These are phyloP conservation scores for Nyssa sinensis DNA, from an alignment of 148 eudicot species.

Conservation along the genomic window DNA sequence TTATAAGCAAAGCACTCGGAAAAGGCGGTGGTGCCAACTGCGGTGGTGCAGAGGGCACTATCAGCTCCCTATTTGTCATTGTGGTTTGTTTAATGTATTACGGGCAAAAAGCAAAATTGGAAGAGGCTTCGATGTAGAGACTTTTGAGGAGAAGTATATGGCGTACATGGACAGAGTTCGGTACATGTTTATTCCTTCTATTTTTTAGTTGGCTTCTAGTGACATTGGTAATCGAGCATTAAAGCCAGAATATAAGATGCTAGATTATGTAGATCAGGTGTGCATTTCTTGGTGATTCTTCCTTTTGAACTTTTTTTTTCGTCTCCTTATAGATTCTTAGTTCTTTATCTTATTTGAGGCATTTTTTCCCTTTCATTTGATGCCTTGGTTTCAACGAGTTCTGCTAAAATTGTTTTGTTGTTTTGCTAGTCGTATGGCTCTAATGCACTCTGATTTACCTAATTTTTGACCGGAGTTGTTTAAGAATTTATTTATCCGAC, in stretches of 20 bases:
- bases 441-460: no score
- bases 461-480: no score
- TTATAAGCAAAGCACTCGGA: slow-evolving; percentile 84
- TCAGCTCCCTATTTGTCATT: slow-evolving; percentile 54
- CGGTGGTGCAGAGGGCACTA: slow-evolving; percentile 76
- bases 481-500: no score
- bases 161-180: slow-evolving; percentile 67
- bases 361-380: not conserved
- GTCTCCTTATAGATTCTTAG: not conserved
- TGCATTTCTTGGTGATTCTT: not conserved
- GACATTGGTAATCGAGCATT: not conserved
- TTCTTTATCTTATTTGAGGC: not conserved
- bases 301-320: not conserved
- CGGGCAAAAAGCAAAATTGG: slow-evolving; percentile 67
- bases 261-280: not conserved
- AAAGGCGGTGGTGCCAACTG: slow-evolving; percentile 73
- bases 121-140: slow-evolving; percentile 73
- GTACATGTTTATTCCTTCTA: slow-evolving; percentile 80
- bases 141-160: slow-evolving; percentile 53
- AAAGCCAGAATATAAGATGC: not conserved
- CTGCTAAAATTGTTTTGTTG: no score
- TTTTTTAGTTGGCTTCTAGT: slow-evolving; percentile 52
- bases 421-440: no score
- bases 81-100: slow-evolving; percentile 67
- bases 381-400: not conserved